Percentiles rank a stretch among this genome's conserved stretches.
Evolutionary conservation across 371 early-diverging fungal species (phyloP).

Genomic region (Mortierella sp.): DNA sequence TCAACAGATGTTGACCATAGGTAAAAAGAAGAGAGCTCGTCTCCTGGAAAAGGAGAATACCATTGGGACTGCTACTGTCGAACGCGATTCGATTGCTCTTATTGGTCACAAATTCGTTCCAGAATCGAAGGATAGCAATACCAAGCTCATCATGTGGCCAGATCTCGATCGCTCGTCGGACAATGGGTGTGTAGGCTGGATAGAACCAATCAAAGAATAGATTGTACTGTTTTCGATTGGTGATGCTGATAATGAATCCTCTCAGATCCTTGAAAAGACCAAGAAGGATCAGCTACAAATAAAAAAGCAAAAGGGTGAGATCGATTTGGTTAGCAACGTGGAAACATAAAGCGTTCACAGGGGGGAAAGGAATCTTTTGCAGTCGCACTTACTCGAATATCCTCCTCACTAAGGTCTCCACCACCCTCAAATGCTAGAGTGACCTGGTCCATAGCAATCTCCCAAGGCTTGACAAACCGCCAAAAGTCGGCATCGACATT

Average conservation of each 20-base stretch:
- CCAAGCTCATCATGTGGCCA: constrained; percentile 71
- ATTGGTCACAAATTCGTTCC: constrained; percentile 82
- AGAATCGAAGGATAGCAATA: constrained; percentile 75
- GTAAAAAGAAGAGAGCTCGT: constrained; percentile 16
- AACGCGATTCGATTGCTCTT: constrained; percentile 80
- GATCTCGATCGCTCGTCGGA: constrained; percentile 73
- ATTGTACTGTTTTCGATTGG: constrained; percentile 64
- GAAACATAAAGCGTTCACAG: background rate
- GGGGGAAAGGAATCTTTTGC: background rate
- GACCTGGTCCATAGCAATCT: constrained; percentile 59
- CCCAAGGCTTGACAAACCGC: constrained; percentile 75
- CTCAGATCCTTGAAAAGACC: constrained; percentile 83
- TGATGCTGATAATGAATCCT: constrained; percentile 76
- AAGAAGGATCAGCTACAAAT: constrained; percentile 44
- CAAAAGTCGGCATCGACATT: constrained; percentile 62
- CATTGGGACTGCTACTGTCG: constrained; percentile 83
- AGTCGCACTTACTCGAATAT: constrained; percentile 35
- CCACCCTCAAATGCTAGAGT: constrained; percentile 54
- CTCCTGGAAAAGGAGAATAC: constrained; percentile 86
- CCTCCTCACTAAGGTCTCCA: constrained; percentile 54
- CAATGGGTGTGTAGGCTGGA: constrained; percentile 64
- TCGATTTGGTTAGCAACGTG: background rate
- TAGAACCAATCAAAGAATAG: constrained; percentile 86
- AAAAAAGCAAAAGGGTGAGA: background rate
- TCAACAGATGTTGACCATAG: constrained; percentile 22